Evolutionary conservation across 1,284 basidiomycete genomes (phyloP).

Genomic region (Phylloboletellus chloephorus): DNA sequence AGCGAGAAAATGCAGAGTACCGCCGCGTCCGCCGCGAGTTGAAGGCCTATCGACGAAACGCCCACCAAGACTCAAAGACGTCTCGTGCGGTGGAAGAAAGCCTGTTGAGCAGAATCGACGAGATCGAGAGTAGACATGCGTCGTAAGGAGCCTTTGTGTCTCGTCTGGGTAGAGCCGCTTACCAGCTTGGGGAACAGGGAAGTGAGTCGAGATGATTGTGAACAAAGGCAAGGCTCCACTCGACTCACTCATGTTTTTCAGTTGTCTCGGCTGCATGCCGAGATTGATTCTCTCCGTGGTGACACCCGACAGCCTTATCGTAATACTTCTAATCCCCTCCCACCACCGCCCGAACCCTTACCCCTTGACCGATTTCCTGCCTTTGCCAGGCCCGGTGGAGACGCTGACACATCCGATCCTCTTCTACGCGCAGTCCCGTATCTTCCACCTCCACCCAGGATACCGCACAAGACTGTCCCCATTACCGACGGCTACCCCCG

Average conservation of each 20-base stretch:
- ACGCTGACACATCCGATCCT: conserved; percentile 14
- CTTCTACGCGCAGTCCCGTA: conserved; percentile 24
- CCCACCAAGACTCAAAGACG: conserved; percentile 32
- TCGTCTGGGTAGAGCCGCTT: conserved; percentile 11
- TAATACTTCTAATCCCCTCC: conserved; percentile 40
- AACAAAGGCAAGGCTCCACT: conserved; percentile 7
- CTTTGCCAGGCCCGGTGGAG: conserved; percentile 32
- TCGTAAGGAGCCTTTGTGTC: conserved; percentile 20
- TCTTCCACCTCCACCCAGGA: conserved; percentile 26
- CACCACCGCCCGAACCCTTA: conserved; percentile 44
- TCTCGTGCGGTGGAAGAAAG: conserved; percentile 35
- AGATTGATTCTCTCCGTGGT: conserved; percentile 29
- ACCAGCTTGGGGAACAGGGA: conserved; percentile 23
- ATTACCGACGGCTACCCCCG: conserved; percentile 14
- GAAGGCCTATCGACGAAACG: conserved; percentile 26
- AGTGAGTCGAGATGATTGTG: conserved; percentile 23
- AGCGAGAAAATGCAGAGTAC: conserved; percentile 25
- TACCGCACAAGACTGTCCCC: conserved; percentile 3
- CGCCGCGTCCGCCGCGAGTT: conserved; percentile 30
- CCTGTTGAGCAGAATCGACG: conserved; percentile 27
- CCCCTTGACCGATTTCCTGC: conserved; percentile 37
- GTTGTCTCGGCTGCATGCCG: conserved; percentile 29
- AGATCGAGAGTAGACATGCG: conserved; percentile 27
- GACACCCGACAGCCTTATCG: conserved; percentile 14
- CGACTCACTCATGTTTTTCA: conserved; percentile 25